Percentiles rank a stretch among this genome's conserved stretches.
Evolutionary conservation across 352 stramenopile species (phyloP).

Genomic region (Globisporangium spinosum): DNA sequence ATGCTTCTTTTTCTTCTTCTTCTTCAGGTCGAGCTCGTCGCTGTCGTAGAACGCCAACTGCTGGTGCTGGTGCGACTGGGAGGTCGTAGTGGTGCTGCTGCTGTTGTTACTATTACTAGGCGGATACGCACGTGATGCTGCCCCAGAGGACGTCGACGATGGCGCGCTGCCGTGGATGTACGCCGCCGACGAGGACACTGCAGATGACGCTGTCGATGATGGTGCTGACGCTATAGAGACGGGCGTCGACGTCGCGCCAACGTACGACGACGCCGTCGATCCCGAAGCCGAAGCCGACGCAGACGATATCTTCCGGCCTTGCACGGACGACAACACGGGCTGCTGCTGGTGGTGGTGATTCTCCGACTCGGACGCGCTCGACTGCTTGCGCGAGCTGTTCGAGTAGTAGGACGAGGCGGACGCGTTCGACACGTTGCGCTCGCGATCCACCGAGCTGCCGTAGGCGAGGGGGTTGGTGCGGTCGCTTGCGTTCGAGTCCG

Average conservation of each 20-base stretch:
- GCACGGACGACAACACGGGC: not conserved
- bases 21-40: not conserved
- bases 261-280: not conserved
- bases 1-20: not conserved
- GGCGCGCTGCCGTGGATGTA: conserved; percentile 17
- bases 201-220: not conserved
- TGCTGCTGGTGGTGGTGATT: not conserved
- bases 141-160: conserved; percentile 5
- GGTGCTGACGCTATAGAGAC: conserved; percentile 3
- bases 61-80: not conserved
- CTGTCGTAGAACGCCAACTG: conserved; percentile 8
- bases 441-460: not conserved
- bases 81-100: conserved; percentile 20
- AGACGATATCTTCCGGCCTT: conserved; percentile 7
- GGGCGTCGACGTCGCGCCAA: conserved; percentile 1
- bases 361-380: conserved; percentile 4
- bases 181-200: conserved; percentile 1
- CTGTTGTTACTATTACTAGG: conserved; percentile 25
- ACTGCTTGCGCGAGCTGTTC: conserved; percentile 7
- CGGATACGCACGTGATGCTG: conserved; percentile 8
- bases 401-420: conserved; percentile 5
- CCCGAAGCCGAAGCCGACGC: not conserved
- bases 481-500: conserved; percentile 12
- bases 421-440: conserved; percentile 8
- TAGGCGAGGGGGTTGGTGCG: conserved; percentile 21